Evolutionary conservation across 805 yeast species (phyloP).

Genomic region (Hanseniaspora lachancei): DNA sequence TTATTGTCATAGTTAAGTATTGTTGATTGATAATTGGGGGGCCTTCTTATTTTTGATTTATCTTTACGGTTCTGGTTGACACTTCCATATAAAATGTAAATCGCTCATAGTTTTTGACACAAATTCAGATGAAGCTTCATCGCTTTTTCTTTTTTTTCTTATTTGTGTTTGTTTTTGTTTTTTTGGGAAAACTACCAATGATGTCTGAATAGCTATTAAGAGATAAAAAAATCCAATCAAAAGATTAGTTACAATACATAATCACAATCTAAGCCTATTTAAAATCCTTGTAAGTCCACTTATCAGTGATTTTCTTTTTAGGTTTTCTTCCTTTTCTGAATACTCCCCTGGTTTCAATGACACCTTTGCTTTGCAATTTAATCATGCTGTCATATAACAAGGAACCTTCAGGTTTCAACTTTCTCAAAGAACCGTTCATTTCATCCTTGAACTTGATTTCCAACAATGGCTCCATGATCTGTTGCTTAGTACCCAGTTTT

Average conservation of each 20-base stretch:
- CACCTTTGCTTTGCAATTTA: conserved; percentile 70
- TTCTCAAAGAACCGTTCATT: conserved; percentile 69
- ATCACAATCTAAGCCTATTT: conserved; percentile 30
- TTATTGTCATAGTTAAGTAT: not conserved
- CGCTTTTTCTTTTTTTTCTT: too few species aligned
- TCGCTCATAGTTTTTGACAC: too few species aligned
- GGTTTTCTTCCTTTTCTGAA: conserved; percentile 49
- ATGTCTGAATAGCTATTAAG: not conserved
- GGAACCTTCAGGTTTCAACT: conserved; percentile 82
- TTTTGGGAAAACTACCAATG: too few species aligned
- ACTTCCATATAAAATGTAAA: too few species aligned
- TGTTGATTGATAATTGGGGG: too few species aligned
- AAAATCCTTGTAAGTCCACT: conserved; percentile 87
- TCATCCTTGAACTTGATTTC: conserved; percentile 84
- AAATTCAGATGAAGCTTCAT: too few species aligned
- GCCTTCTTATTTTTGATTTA: too few species aligned
- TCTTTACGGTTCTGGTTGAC: too few species aligned
- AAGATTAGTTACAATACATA: not conserved
- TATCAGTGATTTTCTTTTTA: conserved; percentile 68
- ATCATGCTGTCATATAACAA: conserved; percentile 69
- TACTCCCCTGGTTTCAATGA: conserved; percentile 71
- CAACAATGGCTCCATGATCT: conserved; percentile 35
- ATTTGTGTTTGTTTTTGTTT: too few species aligned
- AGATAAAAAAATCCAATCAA: not conserved
- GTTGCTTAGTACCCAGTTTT: conserved; percentile 35